Base-by-base conservation (phyloP, 345 rosid species). In the Psidium guajava region DNA sequence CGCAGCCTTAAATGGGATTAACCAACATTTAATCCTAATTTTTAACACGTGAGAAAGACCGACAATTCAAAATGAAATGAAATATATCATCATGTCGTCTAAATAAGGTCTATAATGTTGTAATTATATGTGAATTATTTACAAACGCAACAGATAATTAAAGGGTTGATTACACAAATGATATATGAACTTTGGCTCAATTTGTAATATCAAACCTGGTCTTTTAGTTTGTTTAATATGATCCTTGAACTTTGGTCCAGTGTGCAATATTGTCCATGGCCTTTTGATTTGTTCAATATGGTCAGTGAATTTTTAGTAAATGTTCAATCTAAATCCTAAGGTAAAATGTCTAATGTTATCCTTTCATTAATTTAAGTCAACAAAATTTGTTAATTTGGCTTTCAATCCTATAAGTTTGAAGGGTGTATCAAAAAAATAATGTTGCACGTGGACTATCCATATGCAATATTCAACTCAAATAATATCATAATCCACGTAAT, bases 161-260 rank as follows among this genome's bases (percentile, higher is more conserved):
- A 54, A 54, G 57, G 3, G 57, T 20, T 54, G 8, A 20, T 54
- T 54, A 54, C 24, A 54, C 57, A 54, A 54, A 54, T 20, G 6
- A 6, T 14, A 0, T 16, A 6, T 16, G 2, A 53, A 14, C 6
- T 53, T 53, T 53, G 57, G 2, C 3, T 6, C 47, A 36, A 69
- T 18, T 1, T 32, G 0, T 0, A 5, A 69, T 18, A 3, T 2
- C 47, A 3, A 8, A 0, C 8, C 1, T 18, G 1, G 8, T 8
- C 5, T 32, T 69, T 69, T 69, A 69, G 18, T 69, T 69, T 69
- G 2, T 16, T 69, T 3, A 32, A 69, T 9, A 9, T 0, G 20
- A 0, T 36, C 20, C 0, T 8, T 69, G 3, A 69, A 69, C 1
- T 36, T 61, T 58, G 4, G 12, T 32, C 32, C 8, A 15, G 15